Conservation (phyloP, 2,329 filamentous ascomycete species). For the Phialemonium atrogriseum region DNA sequence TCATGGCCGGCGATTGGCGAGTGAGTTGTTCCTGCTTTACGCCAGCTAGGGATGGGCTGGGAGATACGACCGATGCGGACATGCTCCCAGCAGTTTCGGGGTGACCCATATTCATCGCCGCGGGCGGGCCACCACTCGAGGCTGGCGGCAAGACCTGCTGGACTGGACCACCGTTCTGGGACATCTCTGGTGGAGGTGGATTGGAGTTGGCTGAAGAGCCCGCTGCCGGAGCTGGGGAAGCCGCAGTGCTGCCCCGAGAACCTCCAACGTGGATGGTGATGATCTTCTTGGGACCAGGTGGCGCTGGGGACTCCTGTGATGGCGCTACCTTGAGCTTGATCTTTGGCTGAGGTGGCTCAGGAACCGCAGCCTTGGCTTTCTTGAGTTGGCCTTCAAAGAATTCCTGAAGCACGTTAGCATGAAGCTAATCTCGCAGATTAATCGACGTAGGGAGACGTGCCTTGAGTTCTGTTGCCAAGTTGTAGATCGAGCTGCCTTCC, state of each 20-base stretch:
- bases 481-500: conserved; percentile 78
- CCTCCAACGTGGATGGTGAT: conserved; percentile 65
- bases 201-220: conserved; percentile 5
- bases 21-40: conserved; percentile 24
- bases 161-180: too few species aligned
- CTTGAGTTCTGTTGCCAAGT: conserved; percentile 71
- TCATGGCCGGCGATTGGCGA: conserved; percentile 21
- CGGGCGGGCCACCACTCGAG: too few species aligned
- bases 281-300: conserved; percentile 49
- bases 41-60: conserved; percentile 32
- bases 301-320: conserved; percentile 31
- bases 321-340: conserved; percentile 69
- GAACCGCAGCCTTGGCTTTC: conserved; percentile 63
- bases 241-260: conserved; percentile 41
- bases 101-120: too few species aligned
- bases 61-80: conserved; percentile 32
- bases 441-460: conserved; percentile 32
- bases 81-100: conserved; percentile 23
- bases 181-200: too few species aligned
- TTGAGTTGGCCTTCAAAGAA: conserved; percentile 61
- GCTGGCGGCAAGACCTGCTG: conserved; percentile 19
- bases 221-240: conserved; percentile 38
- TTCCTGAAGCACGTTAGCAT: conserved; percentile 35
- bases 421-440: background rate
- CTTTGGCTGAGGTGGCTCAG: conserved; percentile 65